Conservation (phyloP, 352 stramenopile species). For the Phytopythium cucurbitacearum region DNA sequence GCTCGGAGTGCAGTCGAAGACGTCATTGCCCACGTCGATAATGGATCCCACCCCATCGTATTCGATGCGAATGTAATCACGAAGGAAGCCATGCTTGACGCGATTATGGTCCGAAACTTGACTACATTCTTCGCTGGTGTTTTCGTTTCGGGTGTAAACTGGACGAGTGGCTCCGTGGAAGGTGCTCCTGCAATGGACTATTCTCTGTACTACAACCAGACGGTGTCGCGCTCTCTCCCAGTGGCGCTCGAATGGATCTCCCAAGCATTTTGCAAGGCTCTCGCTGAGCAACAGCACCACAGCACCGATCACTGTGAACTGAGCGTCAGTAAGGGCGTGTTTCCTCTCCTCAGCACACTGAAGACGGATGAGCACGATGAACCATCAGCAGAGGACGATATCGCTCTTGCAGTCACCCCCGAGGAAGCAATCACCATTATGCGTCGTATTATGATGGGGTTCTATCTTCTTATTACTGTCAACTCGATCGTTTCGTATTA, state of each 20-base stretch:
- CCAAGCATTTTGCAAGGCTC: constrained; percentile 47
- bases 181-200: constrained; percentile 23
- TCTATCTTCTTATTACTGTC: constrained; percentile 69
- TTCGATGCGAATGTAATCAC: constrained; percentile 23
- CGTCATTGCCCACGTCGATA: constrained; percentile 26
- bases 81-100: constrained; percentile 33
- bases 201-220: constrained; percentile 68
- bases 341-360: constrained; percentile 23
- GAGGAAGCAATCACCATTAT: constrained; percentile 31
- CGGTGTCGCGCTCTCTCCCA: constrained; percentile 47
- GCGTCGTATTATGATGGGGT: constrained; percentile 91
- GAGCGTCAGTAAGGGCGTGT: constrained; percentile 44
- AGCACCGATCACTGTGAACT: constrained; percentile 34
- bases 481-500: constrained; percentile 69
- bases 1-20: constrained; percentile 17
- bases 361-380: constrained; percentile 15
- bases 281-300: constrained; percentile 11
- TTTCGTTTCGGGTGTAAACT: constrained; percentile 41
- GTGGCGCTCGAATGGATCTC: constrained; percentile 59
- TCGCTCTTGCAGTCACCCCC: constrained; percentile 13
- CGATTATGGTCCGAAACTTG: constrained; percentile 27
- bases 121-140: constrained; percentile 58
- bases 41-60: constrained; percentile 15
- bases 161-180: constrained; percentile 6
- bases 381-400: not conserved